A percentile compares a stretch with the other conserved stretches of the same genome.
Evolutionary conservation across 2,329 filamentous ascomycete species (phyloP).

Genomic region (Aspergillus melleus): DNA sequence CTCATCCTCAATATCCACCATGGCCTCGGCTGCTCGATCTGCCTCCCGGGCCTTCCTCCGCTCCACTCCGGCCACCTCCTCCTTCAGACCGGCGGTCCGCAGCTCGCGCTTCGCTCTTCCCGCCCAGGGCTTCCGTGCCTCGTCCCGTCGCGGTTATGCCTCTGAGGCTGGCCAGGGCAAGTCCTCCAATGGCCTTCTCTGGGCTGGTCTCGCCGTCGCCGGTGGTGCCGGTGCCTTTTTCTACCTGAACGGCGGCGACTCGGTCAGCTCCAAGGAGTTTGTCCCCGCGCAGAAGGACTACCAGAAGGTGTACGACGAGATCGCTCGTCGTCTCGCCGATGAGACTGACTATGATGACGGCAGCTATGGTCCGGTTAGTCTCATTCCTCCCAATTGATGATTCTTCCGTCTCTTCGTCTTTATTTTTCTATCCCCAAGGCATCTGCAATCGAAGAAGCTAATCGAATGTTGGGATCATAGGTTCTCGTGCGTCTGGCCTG

Average conservation of each 20-base stretch:
- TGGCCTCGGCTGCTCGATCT: constrained; percentile 38
- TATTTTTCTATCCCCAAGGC: no score
- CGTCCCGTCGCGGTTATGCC: constrained; percentile 77
- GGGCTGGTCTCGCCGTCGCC: constrained; percentile 59
- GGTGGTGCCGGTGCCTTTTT: constrained; percentile 68
- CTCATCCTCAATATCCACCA: constrained; percentile 9
- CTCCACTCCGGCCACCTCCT: constrained; percentile 37
- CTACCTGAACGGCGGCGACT: constrained; percentile 54
- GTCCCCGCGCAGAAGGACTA: constrained; percentile 82
- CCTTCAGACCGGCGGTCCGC: constrained; percentile 47
- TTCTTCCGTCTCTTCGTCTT: neutral
- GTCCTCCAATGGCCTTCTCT: constrained; percentile 55
- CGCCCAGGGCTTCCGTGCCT: constrained; percentile 70
- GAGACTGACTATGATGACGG: constrained; percentile 96
- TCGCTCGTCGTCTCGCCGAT: constrained; percentile 78
- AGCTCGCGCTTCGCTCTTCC: constrained; percentile 59
- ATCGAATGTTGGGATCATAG: constrained; percentile 29
- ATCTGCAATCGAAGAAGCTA: neutral
- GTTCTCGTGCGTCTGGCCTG: constrained; percentile 85
- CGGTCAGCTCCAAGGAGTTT: constrained; percentile 54
- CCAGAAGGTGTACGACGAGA: constrained; percentile 89
- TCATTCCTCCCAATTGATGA: neutral
- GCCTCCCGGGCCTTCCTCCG: constrained; percentile 45
- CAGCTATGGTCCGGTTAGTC: constrained; percentile 77
- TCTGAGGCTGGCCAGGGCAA: constrained; percentile 61